Percentiles rank a stretch among this genome's conserved stretches.
phyloP scores from a whole-genome alignment of 768 basidiomycete genomes.

The Termitomyces sp. region DNA sequence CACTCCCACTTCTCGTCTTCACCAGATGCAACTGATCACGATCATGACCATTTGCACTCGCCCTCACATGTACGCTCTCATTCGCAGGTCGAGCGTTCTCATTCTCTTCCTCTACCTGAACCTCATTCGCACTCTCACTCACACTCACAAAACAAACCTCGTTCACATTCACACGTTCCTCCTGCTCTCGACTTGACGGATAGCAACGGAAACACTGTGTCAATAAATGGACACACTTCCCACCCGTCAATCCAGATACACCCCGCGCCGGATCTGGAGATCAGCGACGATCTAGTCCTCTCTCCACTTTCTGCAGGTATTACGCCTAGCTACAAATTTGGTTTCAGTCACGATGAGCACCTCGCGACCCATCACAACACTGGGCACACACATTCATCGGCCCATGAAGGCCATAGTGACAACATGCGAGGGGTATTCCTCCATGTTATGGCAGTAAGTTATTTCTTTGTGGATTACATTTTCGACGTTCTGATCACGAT shows the following conservation, averaged over 20 bases:
- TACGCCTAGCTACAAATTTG: conserved; percentile 62
- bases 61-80: conserved; percentile 19
- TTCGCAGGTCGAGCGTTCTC: conserved; percentile 27
- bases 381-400: conserved; percentile 42
- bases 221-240: conserved; percentile 35
- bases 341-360: conserved; percentile 52
- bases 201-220: conserved; percentile 16
- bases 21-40: background rate
- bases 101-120: conserved; percentile 25
- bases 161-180: conserved; percentile 27
- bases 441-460: conserved; percentile 89
- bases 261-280: conserved; percentile 15
- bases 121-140: conserved; percentile 19
- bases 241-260: conserved; percentile 41
- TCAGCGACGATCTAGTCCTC: conserved; percentile 15
- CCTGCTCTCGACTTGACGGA: conserved; percentile 15
- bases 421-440: conserved; percentile 99
- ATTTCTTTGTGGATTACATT: background rate
- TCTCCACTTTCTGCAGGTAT: conserved; percentile 31
- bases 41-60: conserved; percentile 11
- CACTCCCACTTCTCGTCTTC: conserved; percentile 9
- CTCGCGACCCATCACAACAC: conserved; percentile 43
- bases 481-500: conserved; percentile 8
- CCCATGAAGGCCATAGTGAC: conserved; percentile 87
- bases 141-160: conserved; percentile 24